Evolutionary conservation across 2,329 filamentous ascomycete species (phyloP), one percentile per base, ranked within the genome.

Genomic region (Fusarium staphyleae): DNA sequence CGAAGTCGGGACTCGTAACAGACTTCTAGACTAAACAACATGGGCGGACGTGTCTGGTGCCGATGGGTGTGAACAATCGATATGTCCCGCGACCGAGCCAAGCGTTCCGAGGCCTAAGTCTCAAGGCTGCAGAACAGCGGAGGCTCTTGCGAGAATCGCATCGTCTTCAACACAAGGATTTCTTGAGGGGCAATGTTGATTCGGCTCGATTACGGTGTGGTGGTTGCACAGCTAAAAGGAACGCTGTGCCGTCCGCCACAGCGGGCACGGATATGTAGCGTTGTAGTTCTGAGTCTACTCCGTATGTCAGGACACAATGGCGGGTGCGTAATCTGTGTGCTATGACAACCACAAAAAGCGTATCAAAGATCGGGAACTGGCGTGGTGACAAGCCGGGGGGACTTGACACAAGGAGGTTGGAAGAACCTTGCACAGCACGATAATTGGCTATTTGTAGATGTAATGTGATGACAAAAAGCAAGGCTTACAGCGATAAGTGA

Each of bases 241-340:
- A 52, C 36, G 41, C 56, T 63, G 47, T 63, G 58, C 40, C 52
- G 57, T 48, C 60, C 53, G 56, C 60, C 60, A 57, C 43, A 29
- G 29, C 43, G 42, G 46, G 49, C 45, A 53, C 51, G 24, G 45
- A 14, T 36, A 22, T 22, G 19, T 22, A 22, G 19, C 19, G 4
- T 22, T 6, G 19, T 22, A 22, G 19, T 22, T 22, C 19, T 22
- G 19, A 22, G 19, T 22, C 19, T 22, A n/a, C n/a, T n/a, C 7
- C 4, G 19, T 7, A 24, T 24, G 22, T 5, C 11, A n/a, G 28
- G 28, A 48, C 53, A 46, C 19, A 39, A 47, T 53, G 37, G 48
- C 48, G 24, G 48, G 52, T 56, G 43, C 32, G 42, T 49, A 22
- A 22, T 22, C 19, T 22, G 19, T 22, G 19, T 22, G 19, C 19